Evolutionary conservation across 495 filamentous ascomycete species (phyloP).

Genomic region (Pseudomonodictys pantanalensis): DNA sequence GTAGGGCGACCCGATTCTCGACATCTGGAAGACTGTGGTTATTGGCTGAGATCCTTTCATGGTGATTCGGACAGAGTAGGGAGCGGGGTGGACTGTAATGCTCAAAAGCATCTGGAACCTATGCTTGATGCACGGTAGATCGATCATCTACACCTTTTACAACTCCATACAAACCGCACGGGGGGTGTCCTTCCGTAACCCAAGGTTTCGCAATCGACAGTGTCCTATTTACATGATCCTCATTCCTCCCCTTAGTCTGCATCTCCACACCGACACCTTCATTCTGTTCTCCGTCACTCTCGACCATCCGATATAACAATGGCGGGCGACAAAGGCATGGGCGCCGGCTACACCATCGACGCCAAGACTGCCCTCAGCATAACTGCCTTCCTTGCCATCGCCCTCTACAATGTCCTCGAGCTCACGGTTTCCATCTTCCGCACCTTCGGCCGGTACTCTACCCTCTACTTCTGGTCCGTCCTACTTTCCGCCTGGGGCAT

Average conservation of each 20-base stretch:
- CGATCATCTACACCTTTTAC: not conserved
- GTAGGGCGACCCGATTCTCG: not conserved
- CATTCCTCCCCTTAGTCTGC: not conserved
- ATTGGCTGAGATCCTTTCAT: too few species aligned
- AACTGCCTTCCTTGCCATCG: not conserved
- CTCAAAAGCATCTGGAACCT: not conserved
- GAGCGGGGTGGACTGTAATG: not conserved
- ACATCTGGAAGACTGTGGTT: not conserved
- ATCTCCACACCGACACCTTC: not conserved
- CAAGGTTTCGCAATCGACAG: not conserved
- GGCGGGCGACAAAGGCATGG: not conserved
- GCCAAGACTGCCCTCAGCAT: not conserved
- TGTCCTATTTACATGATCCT: not conserved
- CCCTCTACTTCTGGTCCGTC: not conserved
- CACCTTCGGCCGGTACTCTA: not conserved
- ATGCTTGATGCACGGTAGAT: not conserved
- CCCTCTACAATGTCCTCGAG: constrained; percentile 4
- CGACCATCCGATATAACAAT: not conserved
- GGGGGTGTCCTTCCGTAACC: not conserved
- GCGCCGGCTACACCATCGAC: not conserved
- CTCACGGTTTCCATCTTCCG: not conserved
- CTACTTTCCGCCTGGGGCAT: constrained; percentile 4
- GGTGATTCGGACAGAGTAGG: not conserved
- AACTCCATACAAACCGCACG: not conserved
- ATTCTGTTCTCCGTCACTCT: not conserved